Conservation (phyloP, 2,329 filamentous ascomycete species). For the Alternaria viburni region DNA sequence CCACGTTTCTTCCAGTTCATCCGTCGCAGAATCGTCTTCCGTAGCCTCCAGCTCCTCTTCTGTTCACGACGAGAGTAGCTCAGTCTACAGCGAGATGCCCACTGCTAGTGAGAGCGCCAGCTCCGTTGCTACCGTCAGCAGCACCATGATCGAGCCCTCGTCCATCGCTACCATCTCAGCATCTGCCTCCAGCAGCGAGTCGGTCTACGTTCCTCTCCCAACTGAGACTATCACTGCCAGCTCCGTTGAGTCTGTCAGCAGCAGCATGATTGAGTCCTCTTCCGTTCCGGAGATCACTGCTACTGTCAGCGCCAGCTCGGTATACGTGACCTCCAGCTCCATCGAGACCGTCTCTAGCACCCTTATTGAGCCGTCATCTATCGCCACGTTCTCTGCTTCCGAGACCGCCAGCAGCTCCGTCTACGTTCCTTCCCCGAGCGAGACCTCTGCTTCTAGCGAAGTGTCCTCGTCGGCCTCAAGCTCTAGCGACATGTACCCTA, state of each 20-base stretch:
- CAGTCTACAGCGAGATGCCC: constrained; percentile 1
- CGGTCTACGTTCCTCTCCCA: background rate
- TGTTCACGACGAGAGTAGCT: background rate
- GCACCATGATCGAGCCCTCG: background rate
- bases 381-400: background rate
- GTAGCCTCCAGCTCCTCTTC: background rate
- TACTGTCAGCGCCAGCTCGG: background rate
- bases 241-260: background rate
- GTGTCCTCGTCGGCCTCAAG: background rate
- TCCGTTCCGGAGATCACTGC: background rate
- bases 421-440: background rate
- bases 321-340: background rate
- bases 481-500: background rate
- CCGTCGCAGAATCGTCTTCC: background rate
- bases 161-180: background rate
- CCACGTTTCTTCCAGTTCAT: constrained; percentile 3
- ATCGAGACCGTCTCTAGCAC: background rate
- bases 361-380: constrained; percentile 1
- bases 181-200: background rate
- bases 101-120: background rate
- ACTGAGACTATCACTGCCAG: background rate
- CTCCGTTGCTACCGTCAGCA: constrained; percentile 1
- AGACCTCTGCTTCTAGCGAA: background rate
- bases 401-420: constrained; percentile 3
- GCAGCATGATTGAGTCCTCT: background rate